Evolutionary conservation across 345 rosid genomes (phyloP).

Genomic region (Gynandropsis gynandra): DNA sequence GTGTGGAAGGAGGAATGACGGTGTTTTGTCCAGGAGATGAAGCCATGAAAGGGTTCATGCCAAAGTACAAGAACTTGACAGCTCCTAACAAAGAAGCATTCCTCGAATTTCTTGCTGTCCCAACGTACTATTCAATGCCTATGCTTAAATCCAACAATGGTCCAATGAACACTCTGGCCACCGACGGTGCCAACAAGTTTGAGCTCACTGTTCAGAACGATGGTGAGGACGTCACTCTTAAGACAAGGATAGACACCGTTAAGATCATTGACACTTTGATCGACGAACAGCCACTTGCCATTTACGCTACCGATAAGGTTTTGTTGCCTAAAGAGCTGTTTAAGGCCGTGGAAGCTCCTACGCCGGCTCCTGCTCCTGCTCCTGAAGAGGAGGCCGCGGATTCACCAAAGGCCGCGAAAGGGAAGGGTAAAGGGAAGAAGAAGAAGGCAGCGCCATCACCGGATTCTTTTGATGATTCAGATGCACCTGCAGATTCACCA

Average conservation of each 20-base stretch:
- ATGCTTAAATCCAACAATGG: slow-evolving; percentile 89
- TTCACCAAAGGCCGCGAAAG: slow-evolving; percentile 50
- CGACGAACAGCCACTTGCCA: slow-evolving; percentile 76
- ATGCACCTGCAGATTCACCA: slow-evolving; percentile 68
- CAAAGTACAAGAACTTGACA: slow-evolving; percentile 74
- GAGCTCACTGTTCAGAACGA: slow-evolving; percentile 83
- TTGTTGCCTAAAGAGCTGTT: slow-evolving; percentile 74
- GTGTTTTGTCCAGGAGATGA: slow-evolving; percentile 91
- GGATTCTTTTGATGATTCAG: slow-evolving; percentile 32
- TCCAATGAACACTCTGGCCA: slow-evolving; percentile 81
- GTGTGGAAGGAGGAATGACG: slow-evolving; percentile 80
- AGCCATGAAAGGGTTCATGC: slow-evolving; percentile 71
- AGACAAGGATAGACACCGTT: slow-evolving; percentile 62
- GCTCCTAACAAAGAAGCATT: slow-evolving; percentile 54
- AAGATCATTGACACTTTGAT: slow-evolving; percentile 57
- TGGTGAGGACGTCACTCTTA: slow-evolving; percentile 62
- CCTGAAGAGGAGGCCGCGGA: slow-evolving; percentile 41
- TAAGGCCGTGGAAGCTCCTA: slow-evolving; percentile 55
- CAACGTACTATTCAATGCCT: slow-evolving; percentile 59
- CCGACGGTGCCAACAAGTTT: slow-evolving; percentile 70
- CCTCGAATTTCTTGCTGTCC: slow-evolving; percentile 70
- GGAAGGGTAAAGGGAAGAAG: slow-evolving; percentile 29
- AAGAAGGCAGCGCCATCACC: slow-evolving; percentile 29
- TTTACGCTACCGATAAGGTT: slow-evolving; percentile 59
- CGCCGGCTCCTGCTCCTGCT: slow-evolving; percentile 65